Percentiles rank a stretch among this genome's conserved stretches.
Evolutionary conservation across 176 grass and related monocot genomes (phyloP).

Genomic region (Poa pratensis): DNA sequence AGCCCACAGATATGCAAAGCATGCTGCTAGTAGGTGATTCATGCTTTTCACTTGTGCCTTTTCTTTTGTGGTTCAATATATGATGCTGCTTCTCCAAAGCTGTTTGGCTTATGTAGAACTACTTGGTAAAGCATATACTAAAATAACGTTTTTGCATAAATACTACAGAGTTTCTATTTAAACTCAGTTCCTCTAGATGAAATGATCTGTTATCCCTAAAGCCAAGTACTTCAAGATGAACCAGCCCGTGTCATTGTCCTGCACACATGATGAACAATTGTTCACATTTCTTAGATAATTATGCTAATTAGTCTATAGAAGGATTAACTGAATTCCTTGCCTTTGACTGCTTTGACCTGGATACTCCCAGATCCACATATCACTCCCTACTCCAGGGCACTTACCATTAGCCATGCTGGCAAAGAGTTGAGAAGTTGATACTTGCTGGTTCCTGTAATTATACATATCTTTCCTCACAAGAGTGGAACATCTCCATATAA

Average conservation of each 20-base stretch:
- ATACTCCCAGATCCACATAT: too few relatives aligned
- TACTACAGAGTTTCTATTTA: too few relatives aligned
- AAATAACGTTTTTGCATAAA: background rate
- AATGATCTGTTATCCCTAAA: background rate
- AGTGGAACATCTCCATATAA: slow-evolving; percentile 4
- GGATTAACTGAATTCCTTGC: background rate
- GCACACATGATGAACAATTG: background rate
- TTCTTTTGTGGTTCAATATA: background rate
- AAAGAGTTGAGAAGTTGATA: background rate
- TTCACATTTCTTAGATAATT: background rate
- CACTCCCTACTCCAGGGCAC: too few relatives aligned
- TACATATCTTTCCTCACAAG: background rate
- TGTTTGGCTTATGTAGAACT: slow-evolving; percentile 1
- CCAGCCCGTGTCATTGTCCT: background rate
- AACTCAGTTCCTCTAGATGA: background rate
- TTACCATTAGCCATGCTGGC: background rate
- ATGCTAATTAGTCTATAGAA: background rate
- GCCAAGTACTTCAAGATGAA: background rate
- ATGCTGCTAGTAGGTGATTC: slow-evolving; percentile 99
- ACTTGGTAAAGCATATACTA: background rate
- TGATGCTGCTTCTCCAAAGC: background rate
- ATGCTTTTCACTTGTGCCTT: slow-evolving; percentile 48
- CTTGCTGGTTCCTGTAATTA: background rate
- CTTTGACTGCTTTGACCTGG: too few relatives aligned
- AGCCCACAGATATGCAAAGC: slow-evolving; percentile 63